Evolutionary conservation across 2,329 filamentous ascomycete species (phyloP).

Genomic region (Calonectria fujianensis): DNA sequence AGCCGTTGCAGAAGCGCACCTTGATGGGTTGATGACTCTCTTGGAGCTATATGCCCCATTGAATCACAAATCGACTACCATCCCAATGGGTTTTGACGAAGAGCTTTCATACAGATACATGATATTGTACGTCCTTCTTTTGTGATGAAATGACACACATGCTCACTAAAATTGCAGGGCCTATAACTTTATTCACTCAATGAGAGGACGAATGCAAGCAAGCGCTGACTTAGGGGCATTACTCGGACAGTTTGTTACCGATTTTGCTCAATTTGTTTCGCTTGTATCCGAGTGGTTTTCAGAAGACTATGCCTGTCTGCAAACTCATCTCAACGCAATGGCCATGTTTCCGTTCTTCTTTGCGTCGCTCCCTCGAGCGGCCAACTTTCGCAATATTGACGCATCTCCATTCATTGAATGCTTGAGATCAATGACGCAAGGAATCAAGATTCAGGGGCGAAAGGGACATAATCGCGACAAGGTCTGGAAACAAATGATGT

Average conservation of each 20-base stretch:
- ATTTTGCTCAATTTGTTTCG: conserved; percentile 4
- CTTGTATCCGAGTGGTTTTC: not conserved
- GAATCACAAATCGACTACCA: not conserved
- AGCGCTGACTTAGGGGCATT: not conserved
- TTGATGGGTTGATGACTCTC: not conserved
- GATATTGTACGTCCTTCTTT: not conserved
- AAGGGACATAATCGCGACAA: not conserved
- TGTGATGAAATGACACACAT: not conserved
- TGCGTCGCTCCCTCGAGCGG: not conserved
- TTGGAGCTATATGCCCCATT: not conserved
- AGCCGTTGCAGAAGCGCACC: not conserved
- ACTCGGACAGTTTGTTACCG: not conserved
- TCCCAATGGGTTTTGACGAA: conserved; percentile 10
- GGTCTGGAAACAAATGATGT: conserved; percentile 7
- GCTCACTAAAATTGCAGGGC: not conserved
- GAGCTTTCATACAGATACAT: conserved; percentile 9
- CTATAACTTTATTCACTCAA: conserved; percentile 1
- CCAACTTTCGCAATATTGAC: not conserved
- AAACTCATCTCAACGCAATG: conserved; percentile 1
- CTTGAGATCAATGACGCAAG: not conserved
- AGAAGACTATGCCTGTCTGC: not conserved
- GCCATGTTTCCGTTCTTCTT: conserved; percentile 21
- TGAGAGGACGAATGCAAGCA: conserved; percentile 11
- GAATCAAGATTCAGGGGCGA: not conserved
- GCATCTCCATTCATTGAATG: not conserved